Conservation (phyloP, 2,329 filamentous ascomycete species). For the Colletotrichum costaricense region DNA sequence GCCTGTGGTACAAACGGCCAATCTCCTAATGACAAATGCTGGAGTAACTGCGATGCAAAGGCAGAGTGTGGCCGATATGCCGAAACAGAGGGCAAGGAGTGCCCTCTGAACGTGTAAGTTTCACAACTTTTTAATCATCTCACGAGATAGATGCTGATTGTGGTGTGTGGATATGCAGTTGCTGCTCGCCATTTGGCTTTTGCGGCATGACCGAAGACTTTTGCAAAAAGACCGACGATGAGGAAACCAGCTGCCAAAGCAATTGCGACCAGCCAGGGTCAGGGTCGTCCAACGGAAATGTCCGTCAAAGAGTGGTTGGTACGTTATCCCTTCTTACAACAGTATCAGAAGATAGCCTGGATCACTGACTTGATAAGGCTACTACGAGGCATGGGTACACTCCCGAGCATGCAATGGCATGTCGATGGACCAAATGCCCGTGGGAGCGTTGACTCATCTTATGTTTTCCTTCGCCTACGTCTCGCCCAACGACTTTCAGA, state of each 20-base stretch:
- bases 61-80: not conserved
- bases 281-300: no score
- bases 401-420: constrained; percentile 42
- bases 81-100: not conserved
- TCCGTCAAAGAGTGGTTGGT: no score
- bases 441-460: no score
- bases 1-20: no score
- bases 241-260: not conserved
- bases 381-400: constrained; percentile 48
- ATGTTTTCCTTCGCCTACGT: not conserved
- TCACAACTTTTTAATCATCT: no score
- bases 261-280: constrained; percentile 38
- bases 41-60: not conserved
- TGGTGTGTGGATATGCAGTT: no score
- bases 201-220: constrained; percentile 36
- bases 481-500: constrained; percentile 37
- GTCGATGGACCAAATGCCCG: not conserved
- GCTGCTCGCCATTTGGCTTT: constrained; percentile 36
- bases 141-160: no score
- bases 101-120: not conserved
- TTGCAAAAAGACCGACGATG: not conserved
- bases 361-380: no score
- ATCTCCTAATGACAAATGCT: no score
- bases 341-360: no score
- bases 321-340: no score